Evolutionary conservation across 495 filamentous ascomycete genomes (phyloP).

Genomic region (Darksidea phi): DNA sequence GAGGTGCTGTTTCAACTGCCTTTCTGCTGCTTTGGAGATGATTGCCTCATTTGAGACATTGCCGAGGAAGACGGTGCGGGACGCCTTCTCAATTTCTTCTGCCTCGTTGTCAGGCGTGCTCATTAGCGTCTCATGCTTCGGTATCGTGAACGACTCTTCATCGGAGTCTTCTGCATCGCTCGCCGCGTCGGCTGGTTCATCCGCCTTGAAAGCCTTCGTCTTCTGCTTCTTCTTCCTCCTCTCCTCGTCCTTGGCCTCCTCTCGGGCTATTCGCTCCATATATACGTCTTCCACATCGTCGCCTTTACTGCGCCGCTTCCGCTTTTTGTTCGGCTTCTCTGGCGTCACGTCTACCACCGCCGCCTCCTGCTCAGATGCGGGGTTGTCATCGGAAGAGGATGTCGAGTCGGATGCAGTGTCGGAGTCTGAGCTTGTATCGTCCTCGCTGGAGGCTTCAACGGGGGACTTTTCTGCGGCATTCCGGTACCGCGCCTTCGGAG

Average conservation of each 20-base stretch:
- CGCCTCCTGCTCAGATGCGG: slow-evolving; percentile 1
- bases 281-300: slow-evolving; percentile 82
- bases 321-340: slow-evolving; percentile 51
- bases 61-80: slow-evolving; percentile 86
- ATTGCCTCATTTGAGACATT: slow-evolving; percentile 84
- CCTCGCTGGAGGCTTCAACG: slow-evolving; percentile 10
- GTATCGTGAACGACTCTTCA: slow-evolving; percentile 40
- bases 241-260: slow-evolving; percentile 53
- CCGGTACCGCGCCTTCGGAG: slow-evolving; percentile 33
- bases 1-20: slow-evolving; percentile 68
- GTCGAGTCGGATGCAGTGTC: neutral
- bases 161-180: slow-evolving; percentile 37
- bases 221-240: slow-evolving; percentile 45
- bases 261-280: slow-evolving; percentile 66
- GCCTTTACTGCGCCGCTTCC: slow-evolving; percentile 67
- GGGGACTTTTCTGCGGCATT: neutral
- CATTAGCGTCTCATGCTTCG: slow-evolving; percentile 60
- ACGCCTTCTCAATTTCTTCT: slow-evolving; percentile 75
- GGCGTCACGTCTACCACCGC: slow-evolving; percentile 12
- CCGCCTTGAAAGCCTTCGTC: slow-evolving; percentile 44
- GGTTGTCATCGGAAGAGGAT: slow-evolving; percentile 6
- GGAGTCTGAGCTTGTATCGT: neutral
- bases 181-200: slow-evolving; percentile 38
- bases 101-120: slow-evolving; percentile 45
- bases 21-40: slow-evolving; percentile 75